Evolutionary conservation across 2,329 filamentous ascomycete species (phyloP), one percentile per base, ranked within the genome.

Genomic region (Phialemonium atrogriseum): DNA sequence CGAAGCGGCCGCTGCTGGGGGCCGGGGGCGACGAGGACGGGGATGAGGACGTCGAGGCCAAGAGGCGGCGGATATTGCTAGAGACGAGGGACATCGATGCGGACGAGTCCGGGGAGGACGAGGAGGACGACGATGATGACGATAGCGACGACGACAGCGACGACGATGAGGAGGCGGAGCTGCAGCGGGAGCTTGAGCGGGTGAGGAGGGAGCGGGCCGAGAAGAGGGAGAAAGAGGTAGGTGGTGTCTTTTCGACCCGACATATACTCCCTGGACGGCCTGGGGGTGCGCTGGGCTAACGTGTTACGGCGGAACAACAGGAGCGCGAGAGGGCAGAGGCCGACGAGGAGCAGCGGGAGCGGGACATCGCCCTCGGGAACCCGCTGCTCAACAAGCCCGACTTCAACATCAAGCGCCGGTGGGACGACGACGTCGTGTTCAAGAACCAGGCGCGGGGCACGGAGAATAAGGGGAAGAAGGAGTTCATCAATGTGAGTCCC

Each of bases 341-440:
- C 41, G 89, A 95, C 52, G 71, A 91, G 51, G 87, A 89, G 51
- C 74, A 82, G 50, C 73, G 84, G 38, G 89, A 94, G 58, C 73
- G 78, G 42, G 84, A 95, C 48, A 94, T 96, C 48, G 89, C 91
- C 21, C 66, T 84, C 24, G 91, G 91, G 6, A 98, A 98, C 55
- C 91, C 91, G 23, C 62, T 98, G 31, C 71, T 98, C 35, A 95
- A 96, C 30, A 84, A 84, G 54, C 62, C 73, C 13, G 87, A 94
- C 46, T 96, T 93, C 55, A 87, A 80, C 36, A 80, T 95, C 50
- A 95, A 94, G 70, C 68, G 85, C 45, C 67, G 88, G 46, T 98
- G 91, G 91, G 91, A 98, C 47, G 91, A 98, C 49, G 91, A 98
- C 54, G 91, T 98, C 10, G 88, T 98, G 3, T 98, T 98, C 64